Percentiles rank a stretch among this genome's conserved stretches.
These are phyloP conservation scores for Sporothrix brunneoviolacea DNA, from an alignment of 2,329 filamentous ascomycete genomes.

Conservation along the genomic window DNA sequence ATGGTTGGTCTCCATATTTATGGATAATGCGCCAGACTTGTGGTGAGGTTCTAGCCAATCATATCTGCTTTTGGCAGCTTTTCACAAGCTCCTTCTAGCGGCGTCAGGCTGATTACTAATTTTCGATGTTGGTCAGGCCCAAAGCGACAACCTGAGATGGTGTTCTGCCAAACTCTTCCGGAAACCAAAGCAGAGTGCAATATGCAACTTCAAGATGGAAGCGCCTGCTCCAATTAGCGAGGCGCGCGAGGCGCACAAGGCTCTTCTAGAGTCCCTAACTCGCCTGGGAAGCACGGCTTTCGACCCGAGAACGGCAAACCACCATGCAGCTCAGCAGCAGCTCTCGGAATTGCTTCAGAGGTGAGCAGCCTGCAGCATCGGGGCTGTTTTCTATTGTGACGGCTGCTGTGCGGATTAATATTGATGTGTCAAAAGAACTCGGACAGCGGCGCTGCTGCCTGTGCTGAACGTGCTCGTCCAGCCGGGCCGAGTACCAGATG, in stretches of 20 bases:
- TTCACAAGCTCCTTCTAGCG: too few species aligned
- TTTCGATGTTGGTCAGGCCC: background rate
- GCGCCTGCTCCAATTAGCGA: slow-evolving; percentile 3
- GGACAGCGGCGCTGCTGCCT: slow-evolving; percentile 45
- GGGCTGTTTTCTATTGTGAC: too few species aligned
- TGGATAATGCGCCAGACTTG: too few species aligned
- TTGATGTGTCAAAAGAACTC: slow-evolving; percentile 19
- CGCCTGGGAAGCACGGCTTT: slow-evolving; percentile 44
- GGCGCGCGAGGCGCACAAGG: background rate
- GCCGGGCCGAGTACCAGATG: slow-evolving; percentile 50
- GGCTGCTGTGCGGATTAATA: too few species aligned
- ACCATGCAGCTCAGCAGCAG: slow-evolving; percentile 26
- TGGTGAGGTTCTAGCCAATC: too few species aligned
- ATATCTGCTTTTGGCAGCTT: too few species aligned
- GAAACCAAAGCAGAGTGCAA: too few species aligned
- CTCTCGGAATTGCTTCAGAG: slow-evolving; percentile 43
- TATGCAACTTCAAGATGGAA: slow-evolving; percentile 14
- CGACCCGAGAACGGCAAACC: slow-evolving; percentile 31
- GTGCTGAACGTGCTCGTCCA: slow-evolving; percentile 58
- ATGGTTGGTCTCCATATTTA: too few species aligned
- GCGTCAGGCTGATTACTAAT: slow-evolving; percentile 10
- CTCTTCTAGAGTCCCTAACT: slow-evolving; percentile 29
- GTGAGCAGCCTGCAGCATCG: slow-evolving; percentile 27
- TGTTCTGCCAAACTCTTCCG: too few species aligned
- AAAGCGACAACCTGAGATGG: too few species aligned